Conservation (phyloP, 768 basidiomycete species). For the Polyporus arcularius region DNA sequence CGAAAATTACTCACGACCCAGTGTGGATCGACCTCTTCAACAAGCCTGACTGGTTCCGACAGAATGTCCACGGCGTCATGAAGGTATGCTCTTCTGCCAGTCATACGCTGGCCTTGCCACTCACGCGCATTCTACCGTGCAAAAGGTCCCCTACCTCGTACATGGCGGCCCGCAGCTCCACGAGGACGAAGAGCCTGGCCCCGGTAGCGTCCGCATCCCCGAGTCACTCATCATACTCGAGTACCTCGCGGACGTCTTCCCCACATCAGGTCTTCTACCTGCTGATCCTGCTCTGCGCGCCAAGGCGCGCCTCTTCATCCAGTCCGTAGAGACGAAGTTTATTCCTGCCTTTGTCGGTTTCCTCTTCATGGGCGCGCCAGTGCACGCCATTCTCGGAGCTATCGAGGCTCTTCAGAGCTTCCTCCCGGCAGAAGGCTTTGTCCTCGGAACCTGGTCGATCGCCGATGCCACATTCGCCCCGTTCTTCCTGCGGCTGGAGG, state of each 20-base stretch:
- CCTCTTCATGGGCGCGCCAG: conserved; percentile 38
- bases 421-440: conserved; percentile 50
- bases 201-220: conserved; percentile 56
- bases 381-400: conserved; percentile 42
- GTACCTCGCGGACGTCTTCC: conserved; percentile 62
- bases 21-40: no score
- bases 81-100: no score
- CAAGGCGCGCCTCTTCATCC: conserved; percentile 62
- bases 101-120: no score
- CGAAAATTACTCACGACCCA: no score
- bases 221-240: conserved; percentile 69
- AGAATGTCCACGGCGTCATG: no score
- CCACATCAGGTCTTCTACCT: conserved; percentile 52
- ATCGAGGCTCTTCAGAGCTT: conserved; percentile 50
- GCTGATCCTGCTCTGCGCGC: conserved; percentile 57
- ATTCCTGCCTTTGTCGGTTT: conserved; percentile 38
- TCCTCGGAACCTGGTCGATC: conserved; percentile 47
- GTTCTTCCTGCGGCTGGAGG: conserved; percentile 50
- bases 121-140: no score
- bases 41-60: no score
- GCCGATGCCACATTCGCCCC: conserved; percentile 64
- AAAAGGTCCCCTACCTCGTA: conserved; percentile 19
- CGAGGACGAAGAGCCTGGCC: conserved; percentile 52
- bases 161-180: conserved; percentile 61
- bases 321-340: conserved; percentile 49